A percentile compares a stretch with the other conserved stretches of the same genome.
These are phyloP conservation scores for Senna siamea DNA, from an alignment of 306 rosid species.

Conservation along the genomic window DNA sequence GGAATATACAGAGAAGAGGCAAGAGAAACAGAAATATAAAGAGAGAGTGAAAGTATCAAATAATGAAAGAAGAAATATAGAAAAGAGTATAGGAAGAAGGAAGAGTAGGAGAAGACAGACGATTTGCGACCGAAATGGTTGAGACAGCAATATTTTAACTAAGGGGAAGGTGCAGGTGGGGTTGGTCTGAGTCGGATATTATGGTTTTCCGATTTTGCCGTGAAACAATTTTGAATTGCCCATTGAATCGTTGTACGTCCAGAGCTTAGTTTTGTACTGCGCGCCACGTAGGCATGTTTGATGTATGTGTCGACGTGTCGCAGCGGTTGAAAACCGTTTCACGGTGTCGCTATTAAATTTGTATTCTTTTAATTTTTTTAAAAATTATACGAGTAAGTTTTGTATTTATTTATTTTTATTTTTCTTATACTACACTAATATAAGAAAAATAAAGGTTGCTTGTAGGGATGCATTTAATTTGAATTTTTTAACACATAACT, in stretches of 20 bases:
- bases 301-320: background rate
- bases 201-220: background rate
- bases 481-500: too few relatives aligned
- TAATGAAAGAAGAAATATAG: too few relatives aligned
- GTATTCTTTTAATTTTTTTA: too few relatives aligned
- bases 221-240: background rate
- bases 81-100: background rate
- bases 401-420: too few relatives aligned
- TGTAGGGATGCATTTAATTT: too few relatives aligned
- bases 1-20: background rate
- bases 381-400: too few relatives aligned
- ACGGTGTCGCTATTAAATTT: too few relatives aligned
- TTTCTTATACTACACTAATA: too few relatives aligned
- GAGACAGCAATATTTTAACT: constrained; percentile 18
- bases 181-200: background rate
- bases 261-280: background rate
- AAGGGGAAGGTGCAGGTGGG: constrained; percentile 14
- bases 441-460: too few relatives aligned
- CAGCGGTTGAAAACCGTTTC: background rate
- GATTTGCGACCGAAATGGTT: background rate
- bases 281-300: background rate
- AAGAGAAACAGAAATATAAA: constrained; percentile 2
- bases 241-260: background rate
- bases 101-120: background rate
- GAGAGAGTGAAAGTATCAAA: background rate